phyloP scores from a whole-genome alignment of 805 yeast species.

The Hanseniaspora lachancei region DNA sequence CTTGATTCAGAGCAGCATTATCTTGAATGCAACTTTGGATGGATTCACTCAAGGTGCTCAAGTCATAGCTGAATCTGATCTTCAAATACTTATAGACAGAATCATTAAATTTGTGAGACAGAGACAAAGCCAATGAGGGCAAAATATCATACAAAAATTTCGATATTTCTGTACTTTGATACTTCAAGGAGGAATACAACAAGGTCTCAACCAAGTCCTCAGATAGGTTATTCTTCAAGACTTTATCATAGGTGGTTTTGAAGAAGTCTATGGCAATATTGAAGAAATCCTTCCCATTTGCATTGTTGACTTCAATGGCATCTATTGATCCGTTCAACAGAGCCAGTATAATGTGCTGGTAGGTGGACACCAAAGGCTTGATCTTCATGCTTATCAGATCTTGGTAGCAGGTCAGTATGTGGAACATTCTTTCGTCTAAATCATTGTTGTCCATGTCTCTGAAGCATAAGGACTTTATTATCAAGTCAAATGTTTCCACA shows the following conservation, averaged over 20 bases:
- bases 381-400: slow-evolving; percentile 42
- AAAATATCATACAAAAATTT: neutral
- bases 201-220: slow-evolving; percentile 35
- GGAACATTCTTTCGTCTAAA: slow-evolving; percentile 48
- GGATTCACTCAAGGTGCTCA: neutral
- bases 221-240: slow-evolving; percentile 29
- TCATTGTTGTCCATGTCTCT: slow-evolving; percentile 41
- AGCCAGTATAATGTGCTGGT: slow-evolving; percentile 37
- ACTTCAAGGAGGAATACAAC: slow-evolving; percentile 33
- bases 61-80: slow-evolving; percentile 1
- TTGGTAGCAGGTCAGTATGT: slow-evolving; percentile 52
- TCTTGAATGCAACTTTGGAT: neutral
- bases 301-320: slow-evolving; percentile 29
- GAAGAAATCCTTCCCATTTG: slow-evolving; percentile 36
- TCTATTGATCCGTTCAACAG: slow-evolving; percentile 38
- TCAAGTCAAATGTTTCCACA: slow-evolving; percentile 38
- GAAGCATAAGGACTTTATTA: slow-evolving; percentile 39
- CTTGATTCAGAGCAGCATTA: slow-evolving; percentile 1
- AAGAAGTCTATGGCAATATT: slow-evolving; percentile 39
- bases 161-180: slow-evolving; percentile 19
- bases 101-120: neutral
- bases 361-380: slow-evolving; percentile 47
- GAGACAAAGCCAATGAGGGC: neutral
- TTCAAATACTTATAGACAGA: neutral
- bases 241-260: slow-evolving; percentile 24